These are phyloP conservation scores for Calonectria montana DNA, from an alignment of 2,329 filamentous ascomycete genomes.

Conservation along the genomic window DNA sequence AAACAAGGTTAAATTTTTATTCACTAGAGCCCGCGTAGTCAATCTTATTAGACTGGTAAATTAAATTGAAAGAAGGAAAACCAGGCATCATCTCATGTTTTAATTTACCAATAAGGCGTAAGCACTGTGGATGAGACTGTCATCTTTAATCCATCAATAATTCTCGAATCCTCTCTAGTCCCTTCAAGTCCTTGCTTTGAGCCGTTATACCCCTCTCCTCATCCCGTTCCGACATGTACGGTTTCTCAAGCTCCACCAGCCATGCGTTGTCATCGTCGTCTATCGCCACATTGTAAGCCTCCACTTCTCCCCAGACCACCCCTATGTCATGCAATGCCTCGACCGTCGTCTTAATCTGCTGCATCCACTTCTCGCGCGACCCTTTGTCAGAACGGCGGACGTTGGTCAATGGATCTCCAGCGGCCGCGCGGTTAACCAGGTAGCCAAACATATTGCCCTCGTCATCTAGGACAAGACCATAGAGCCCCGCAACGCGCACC, in stretches of 20 bases:
- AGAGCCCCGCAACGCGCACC: background rate
- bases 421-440: background rate
- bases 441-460: background rate
- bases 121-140: background rate
- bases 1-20: too few relatives aligned
- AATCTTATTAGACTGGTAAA: too few relatives aligned
- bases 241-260: background rate
- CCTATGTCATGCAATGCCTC: background rate
- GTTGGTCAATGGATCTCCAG: too few relatives aligned
- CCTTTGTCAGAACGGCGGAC: too few relatives aligned
- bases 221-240: background rate
- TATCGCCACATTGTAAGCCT: background rate
- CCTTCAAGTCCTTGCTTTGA: background rate
- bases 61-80: too few relatives aligned
- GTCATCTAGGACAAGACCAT: background rate
- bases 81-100: too few relatives aligned
- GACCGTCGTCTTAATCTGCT: conserved; percentile 6
- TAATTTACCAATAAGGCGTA: background rate
- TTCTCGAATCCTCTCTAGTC: background rate
- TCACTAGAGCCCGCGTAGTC: too few relatives aligned
- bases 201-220: background rate
- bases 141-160: background rate
- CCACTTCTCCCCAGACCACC: background rate
- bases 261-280: background rate
- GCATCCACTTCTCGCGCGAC: background rate